Conservation (phyloP, 1,284 basidiomycete species). For the Farysia itapuensis region DNA sequence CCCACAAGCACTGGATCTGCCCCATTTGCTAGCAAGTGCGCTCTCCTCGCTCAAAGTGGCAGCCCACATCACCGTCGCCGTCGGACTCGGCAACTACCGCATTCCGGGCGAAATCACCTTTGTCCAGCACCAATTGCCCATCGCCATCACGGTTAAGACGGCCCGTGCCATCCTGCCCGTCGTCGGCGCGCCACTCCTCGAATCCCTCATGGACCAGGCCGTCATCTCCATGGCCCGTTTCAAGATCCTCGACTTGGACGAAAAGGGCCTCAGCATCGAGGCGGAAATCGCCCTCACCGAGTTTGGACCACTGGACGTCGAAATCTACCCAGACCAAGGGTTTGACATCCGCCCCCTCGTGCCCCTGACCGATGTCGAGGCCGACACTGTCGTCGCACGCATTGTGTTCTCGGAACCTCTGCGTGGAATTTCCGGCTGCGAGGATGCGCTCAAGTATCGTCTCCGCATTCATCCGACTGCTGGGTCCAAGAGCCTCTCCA, state of each 20-base stretch:
- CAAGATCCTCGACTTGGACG: constrained; percentile 40
- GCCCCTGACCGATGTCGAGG: background rate
- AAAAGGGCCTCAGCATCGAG: constrained; percentile 37
- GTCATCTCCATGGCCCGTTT: constrained; percentile 28
- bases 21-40: constrained; percentile 27
- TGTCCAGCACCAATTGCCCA: constrained; percentile 41
- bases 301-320: constrained; percentile 43
- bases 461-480: constrained; percentile 20
- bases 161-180: constrained; percentile 36
- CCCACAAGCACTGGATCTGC: constrained; percentile 19
- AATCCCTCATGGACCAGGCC: constrained; percentile 39
- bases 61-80: constrained; percentile 29
- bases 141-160: constrained; percentile 44
- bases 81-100: constrained; percentile 34
- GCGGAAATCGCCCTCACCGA: constrained; percentile 35
- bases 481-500: constrained; percentile 14
- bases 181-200: constrained; percentile 41
- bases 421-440: constrained; percentile 21
- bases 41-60: constrained; percentile 38
- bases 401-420: constrained; percentile 28
- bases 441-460: constrained; percentile 13
- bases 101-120: constrained; percentile 41
- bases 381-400: constrained; percentile 14
- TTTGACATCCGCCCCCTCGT: constrained; percentile 11
- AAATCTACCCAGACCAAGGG: constrained; percentile 32